These are phyloP conservation scores for Musa itinerans DNA, from an alignment of 176 grass and related monocot species.

Conservation along the genomic window DNA sequence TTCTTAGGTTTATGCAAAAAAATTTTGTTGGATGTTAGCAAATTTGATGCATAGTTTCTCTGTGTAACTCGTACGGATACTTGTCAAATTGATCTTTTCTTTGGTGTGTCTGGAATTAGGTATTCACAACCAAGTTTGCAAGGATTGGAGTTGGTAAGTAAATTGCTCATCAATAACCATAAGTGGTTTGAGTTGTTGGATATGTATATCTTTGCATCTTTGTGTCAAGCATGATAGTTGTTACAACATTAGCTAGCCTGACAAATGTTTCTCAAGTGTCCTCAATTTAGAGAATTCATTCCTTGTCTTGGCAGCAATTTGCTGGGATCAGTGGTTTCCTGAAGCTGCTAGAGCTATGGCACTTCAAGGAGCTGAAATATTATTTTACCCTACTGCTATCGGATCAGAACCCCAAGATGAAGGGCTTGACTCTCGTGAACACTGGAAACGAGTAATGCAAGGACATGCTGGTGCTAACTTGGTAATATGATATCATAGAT, in stretches of 20 bases:
- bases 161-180: not conserved
- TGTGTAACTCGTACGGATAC: no score
- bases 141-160: constrained; percentile 91
- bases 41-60: not conserved
- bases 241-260: not conserved
- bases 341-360: constrained; percentile 87
- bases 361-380: constrained; percentile 68
- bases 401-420: constrained; percentile 89
- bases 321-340: constrained; percentile 97
- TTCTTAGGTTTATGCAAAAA: not conserved
- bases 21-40: not conserved
- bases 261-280: not conserved
- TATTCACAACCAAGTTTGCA: constrained; percentile 78
- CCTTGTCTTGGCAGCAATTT: constrained; percentile 47
- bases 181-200: not conserved
- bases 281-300: not conserved
- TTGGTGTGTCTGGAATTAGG: constrained; percentile 30
- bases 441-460: constrained; percentile 98
- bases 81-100: not conserved
- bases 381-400: constrained; percentile 88
- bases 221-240: not conserved
- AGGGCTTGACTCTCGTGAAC: constrained; percentile 60
- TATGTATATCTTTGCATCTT: not conserved
- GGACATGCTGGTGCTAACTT: constrained; percentile 92
- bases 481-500: constrained; percentile 31